These are phyloP conservation scores for Tuber melanosporum DNA, from an alignment of 495 filamentous ascomycete species.

Conservation along the genomic window DNA sequence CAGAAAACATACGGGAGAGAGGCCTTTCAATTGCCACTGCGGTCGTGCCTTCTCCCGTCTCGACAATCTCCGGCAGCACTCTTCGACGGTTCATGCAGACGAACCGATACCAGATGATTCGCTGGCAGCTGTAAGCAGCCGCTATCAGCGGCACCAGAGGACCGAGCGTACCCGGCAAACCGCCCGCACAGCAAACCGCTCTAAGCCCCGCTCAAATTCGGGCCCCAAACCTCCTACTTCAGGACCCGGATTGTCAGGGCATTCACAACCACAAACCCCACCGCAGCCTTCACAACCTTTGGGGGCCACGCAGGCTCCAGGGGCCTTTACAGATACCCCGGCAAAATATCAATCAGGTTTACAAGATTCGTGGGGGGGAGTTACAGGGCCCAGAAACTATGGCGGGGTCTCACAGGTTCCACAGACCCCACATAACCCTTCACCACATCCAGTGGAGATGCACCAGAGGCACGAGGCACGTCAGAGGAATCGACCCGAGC, in stretches of 20 bases:
- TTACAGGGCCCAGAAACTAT: constrained; percentile 1
- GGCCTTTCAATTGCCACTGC: constrained; percentile 96
- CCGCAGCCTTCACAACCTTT: constrained; percentile 5
- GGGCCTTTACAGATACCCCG: constrained; percentile 3
- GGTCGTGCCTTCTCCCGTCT: constrained; percentile 90
- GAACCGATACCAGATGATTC: constrained; percentile 94
- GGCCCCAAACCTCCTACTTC: constrained; percentile 18
- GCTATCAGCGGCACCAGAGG: constrained; percentile 89
- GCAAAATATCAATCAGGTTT: constrained; percentile 26
- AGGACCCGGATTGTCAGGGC: constrained; percentile 19
- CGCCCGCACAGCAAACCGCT: constrained; percentile 18
- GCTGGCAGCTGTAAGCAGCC: constrained; percentile 82
- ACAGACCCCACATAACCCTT: constrained; percentile 8
- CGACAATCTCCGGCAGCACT: constrained; percentile 93
- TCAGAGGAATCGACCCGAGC: constrained; percentile 35
- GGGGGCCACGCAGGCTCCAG: background rate
- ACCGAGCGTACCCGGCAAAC: constrained; percentile 47
- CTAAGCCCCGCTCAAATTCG: constrained; percentile 37
- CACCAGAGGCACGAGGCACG: constrained; percentile 33
- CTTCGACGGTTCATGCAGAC: constrained; percentile 95
- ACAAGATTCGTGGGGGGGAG: background rate
- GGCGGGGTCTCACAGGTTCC: constrained; percentile 5
- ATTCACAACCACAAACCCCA: constrained; percentile 28
- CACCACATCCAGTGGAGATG: constrained; percentile 11
- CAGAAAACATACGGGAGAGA: constrained; percentile 96